Conservation (phyloP, 768 basidiomycete species). For the Calvatia gigantea region DNA sequence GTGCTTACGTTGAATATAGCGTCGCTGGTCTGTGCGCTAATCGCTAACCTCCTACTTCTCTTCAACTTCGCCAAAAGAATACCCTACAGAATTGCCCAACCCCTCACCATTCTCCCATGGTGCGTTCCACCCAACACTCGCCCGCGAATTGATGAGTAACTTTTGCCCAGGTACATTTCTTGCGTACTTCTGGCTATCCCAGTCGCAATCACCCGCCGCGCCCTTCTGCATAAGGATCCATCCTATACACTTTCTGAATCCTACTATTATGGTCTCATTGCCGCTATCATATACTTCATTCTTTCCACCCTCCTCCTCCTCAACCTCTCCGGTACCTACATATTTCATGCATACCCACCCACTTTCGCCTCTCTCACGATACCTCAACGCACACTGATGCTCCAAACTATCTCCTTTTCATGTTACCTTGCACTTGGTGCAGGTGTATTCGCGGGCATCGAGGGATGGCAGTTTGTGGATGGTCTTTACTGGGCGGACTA, state of each 20-base stretch:
- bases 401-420: constrained; percentile 36
- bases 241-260: constrained; percentile 28
- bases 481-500: constrained; percentile 42
- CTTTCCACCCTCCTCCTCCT: constrained; percentile 28
- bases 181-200: constrained; percentile 31
- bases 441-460: constrained; percentile 31
- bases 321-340: constrained; percentile 25
- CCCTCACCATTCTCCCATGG: constrained; percentile 35
- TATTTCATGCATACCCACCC: constrained; percentile 30
- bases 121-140: constrained; percentile 11
- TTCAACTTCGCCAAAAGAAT: constrained; percentile 36
- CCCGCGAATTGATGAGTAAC: too few species aligned
- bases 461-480: constrained; percentile 35
- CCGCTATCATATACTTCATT: constrained; percentile 24
- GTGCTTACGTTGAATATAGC: constrained; percentile 27
- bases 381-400: constrained; percentile 40
- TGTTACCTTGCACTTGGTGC: constrained; percentile 37
- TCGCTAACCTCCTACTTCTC: constrained; percentile 32
- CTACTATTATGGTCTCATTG: constrained; percentile 36
- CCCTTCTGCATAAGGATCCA: constrained; percentile 10
- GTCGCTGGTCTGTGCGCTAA: constrained; percentile 29
- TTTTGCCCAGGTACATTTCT: constrained; percentile 37
- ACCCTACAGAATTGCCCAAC: constrained; percentile 31
- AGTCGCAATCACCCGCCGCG: constrained; percentile 24
- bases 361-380: constrained; percentile 33